A percentile compares a stretch with the other conserved stretches of the same genome.
Conservation (phyloP, 108 stramenopile genomes). For the Ochromonas danica region DNA sequence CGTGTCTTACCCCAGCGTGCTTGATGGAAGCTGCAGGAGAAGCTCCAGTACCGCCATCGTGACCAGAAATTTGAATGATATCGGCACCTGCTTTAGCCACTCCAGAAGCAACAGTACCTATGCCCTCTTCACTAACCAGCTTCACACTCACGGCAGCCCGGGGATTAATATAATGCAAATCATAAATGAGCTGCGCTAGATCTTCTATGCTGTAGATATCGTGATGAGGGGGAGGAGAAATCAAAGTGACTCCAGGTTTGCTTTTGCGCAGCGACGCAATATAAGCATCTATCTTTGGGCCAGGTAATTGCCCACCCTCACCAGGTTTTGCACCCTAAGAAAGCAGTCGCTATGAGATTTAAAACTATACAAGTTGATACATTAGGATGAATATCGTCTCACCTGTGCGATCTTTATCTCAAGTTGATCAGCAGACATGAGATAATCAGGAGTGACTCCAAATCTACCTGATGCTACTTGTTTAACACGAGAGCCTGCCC, state of each 20-base stretch:
- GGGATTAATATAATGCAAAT: slow-evolving; percentile 50
- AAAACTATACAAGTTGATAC: slow-evolving; percentile 7
- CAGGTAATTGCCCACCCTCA: slow-evolving; percentile 50
- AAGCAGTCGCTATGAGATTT: slow-evolving; percentile 54
- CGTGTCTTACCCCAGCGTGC: slow-evolving; percentile 55
- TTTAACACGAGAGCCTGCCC: slow-evolving; percentile 49
- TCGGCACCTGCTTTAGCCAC: slow-evolving; percentile 54
- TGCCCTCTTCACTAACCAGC: slow-evolving; percentile 95
- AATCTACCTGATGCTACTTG: slow-evolving; percentile 56
- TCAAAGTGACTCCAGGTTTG: slow-evolving; percentile 50
- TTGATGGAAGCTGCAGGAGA: slow-evolving; percentile 50
- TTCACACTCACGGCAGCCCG: slow-evolving; percentile 85
- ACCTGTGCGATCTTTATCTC: background rate
- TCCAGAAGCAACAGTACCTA: slow-evolving; percentile 52
- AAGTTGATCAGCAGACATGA: slow-evolving; percentile 48
- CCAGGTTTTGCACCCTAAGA: slow-evolving; percentile 55
- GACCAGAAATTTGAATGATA: slow-evolving; percentile 53
- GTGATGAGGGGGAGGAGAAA: slow-evolving; percentile 52
- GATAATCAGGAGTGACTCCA: slow-evolving; percentile 56
- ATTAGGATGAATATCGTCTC: background rate
- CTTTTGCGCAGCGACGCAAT: slow-evolving; percentile 37
- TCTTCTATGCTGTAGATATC: slow-evolving; percentile 56
- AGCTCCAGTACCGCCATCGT: slow-evolving; percentile 54
- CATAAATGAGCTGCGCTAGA: slow-evolving; percentile 52
- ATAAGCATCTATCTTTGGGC: slow-evolving; percentile 16